Conservation (phyloP, 129 eudicot species). For the Ambrosia artemisiifolia region DNA sequence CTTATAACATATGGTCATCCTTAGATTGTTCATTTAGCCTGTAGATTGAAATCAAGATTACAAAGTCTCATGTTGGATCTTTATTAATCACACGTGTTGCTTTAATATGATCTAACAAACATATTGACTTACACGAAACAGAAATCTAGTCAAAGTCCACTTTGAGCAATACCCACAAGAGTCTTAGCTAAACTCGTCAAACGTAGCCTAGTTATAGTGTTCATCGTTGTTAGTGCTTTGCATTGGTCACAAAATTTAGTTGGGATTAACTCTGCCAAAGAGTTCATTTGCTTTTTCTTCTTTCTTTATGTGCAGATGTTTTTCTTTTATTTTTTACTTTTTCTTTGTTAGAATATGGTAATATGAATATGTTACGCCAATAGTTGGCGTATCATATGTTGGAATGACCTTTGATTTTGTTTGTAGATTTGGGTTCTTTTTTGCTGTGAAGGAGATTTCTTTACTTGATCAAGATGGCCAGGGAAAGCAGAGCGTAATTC, state of each 20-base stretch:
- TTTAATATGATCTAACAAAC: too few relatives aligned
- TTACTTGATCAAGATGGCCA: slow-evolving; percentile 43
- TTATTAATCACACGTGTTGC: neutral
- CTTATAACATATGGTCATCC: neutral
- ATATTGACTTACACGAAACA: neutral
- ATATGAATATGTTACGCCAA: neutral
- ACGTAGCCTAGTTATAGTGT: neutral
- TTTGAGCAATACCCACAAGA: neutral
- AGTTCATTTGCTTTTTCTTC: neutral
- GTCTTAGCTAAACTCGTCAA: too few relatives aligned
- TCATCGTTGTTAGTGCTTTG: neutral
- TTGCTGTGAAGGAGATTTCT: slow-evolving; percentile 75
- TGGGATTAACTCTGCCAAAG: neutral
- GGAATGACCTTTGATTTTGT: neutral
- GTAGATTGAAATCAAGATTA: neutral
- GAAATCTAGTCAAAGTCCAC: neutral
- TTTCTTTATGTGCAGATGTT: neutral
- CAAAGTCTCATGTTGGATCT: neutral
- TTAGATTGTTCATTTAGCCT: too few relatives aligned
- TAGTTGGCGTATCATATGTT: neutral
- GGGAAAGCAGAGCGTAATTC: slow-evolving; percentile 43
- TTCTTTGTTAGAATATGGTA: neutral
- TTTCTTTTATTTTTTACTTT: too few relatives aligned
- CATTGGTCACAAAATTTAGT: neutral
- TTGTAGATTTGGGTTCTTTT: slow-evolving; percentile 55